Conservation (phyloP, 2,329 filamentous ascomycete genomes). For the Ceratocystis destructans region DNA sequence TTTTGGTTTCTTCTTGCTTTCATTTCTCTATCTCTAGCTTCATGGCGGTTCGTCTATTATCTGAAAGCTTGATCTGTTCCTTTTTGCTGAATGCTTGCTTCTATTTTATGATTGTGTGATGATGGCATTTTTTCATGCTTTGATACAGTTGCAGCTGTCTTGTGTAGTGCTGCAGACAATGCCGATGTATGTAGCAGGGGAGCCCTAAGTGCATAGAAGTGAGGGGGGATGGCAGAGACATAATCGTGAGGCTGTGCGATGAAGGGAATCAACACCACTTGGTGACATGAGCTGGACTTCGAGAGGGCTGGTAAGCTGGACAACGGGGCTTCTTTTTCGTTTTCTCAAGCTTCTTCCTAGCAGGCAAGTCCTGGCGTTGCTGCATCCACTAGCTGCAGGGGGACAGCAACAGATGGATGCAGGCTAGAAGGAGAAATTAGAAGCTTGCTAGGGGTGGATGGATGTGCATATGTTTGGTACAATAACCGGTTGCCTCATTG, state of each 20-base stretch:
- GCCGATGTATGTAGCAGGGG: too few relatives aligned
- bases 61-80: slow-evolving; percentile 10
- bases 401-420: background rate
- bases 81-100: background rate
- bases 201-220: too few relatives aligned
- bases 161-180: too few relatives aligned
- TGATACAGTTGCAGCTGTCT: too few relatives aligned
- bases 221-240: too few relatives aligned
- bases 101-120: slow-evolving; percentile 18
- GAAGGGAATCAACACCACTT: too few relatives aligned
- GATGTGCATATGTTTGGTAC: background rate
- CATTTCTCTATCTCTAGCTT: background rate
- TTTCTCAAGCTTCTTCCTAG: too few relatives aligned
- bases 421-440: slow-evolving; percentile 1
- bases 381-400: background rate
- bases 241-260: too few relatives aligned
- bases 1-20: background rate
- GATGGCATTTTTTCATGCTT: background rate
- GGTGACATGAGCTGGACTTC: too few relatives aligned
- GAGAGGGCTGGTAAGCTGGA: background rate
- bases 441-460: background rate
- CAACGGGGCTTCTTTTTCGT: background rate
- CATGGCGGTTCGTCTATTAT: background rate
- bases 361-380: background rate
- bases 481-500: background rate